Base-by-base conservation (phyloP, 2,329 filamentous ascomycete species). In the Penicillium thymicola region DNA sequence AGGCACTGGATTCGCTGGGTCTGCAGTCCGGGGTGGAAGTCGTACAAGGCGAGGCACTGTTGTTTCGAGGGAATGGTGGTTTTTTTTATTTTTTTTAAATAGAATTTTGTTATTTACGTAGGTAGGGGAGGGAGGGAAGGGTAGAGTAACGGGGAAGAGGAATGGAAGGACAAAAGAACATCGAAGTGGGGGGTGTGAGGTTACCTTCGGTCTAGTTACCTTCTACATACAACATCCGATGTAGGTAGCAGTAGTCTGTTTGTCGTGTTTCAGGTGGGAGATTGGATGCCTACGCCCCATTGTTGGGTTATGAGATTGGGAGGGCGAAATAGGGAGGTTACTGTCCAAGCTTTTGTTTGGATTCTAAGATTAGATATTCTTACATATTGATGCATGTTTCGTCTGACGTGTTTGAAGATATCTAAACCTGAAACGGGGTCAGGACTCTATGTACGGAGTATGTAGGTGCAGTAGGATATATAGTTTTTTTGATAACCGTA, bases 1-100 rank as follows among this genome's bases (percentile, higher is more conserved):
- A 58, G 45, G 45, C 45, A 50, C 55, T 55, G 51, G 55, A 58
- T 58, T 58, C 55, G 55, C 21, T 55, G 55, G 44, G 9, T 52
- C 48, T 52, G 42, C 48, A 55, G 54, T 55, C 54, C 36, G 54
- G 46, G 27, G 8, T 41, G 18, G 45, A 49, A 30, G 55, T 58
- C 36, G 55, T 55, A 57, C 55, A 55, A 36, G 40, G 25, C 25
- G 55, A 57, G 44, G 44, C 18, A 55, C 34, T 44, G 51, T 18
- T 32, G 34, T 42, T 42, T 54, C 51, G 44, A 49, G 37, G 21
- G 28, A 32, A 37, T 23, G 21, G 41, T 41, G 18, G 27, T 34
- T 32, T 28, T 2, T 37, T 18, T 8, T 18, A n/a, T 11, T 21
- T 16, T 21, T 21, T 21, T 21, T 21, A 21, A 27, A 25, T 27